Evolutionary conservation across 1,139 yeast genomes (phyloP).

Genomic region (Kodamaea arcana): DNA sequence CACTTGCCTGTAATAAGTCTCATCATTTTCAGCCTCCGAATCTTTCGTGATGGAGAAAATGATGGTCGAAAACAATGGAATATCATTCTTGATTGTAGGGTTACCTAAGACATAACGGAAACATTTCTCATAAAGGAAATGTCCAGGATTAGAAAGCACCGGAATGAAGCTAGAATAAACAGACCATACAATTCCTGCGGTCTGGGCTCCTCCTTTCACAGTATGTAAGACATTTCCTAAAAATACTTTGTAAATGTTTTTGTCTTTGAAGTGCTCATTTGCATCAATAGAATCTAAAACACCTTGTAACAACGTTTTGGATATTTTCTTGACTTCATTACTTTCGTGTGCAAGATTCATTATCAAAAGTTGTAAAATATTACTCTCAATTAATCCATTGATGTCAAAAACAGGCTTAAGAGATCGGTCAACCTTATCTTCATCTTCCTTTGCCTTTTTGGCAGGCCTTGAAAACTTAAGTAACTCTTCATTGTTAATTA

Average conservation of each 20-base stretch:
- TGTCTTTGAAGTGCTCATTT: constrained; percentile 49
- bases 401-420: constrained; percentile 39
- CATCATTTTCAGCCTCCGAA: constrained; percentile 42
- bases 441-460: constrained; percentile 10
- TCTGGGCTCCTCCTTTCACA: constrained; percentile 16
- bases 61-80: constrained; percentile 61
- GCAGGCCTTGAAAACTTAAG: constrained; percentile 29
- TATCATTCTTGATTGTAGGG: constrained; percentile 54
- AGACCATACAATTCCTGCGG: constrained; percentile 31
- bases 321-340: constrained; percentile 15
- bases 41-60: constrained; percentile 29
- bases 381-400: constrained; percentile 55
- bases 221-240: constrained; percentile 60
- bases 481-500: constrained; percentile 60
- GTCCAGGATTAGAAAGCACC: constrained; percentile 65
- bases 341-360: constrained; percentile 35
- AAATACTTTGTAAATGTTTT: constrained; percentile 51
- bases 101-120: constrained; percentile 57
- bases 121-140: constrained; percentile 63
- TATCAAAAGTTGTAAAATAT: constrained; percentile 55
- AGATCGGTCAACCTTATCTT: constrained; percentile 9
- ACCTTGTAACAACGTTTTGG: constrained; percentile 40
- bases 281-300: constrained; percentile 31
- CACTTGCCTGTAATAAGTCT: constrained; percentile 51
- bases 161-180: constrained; percentile 51